Evolutionary conservation across 1,284 basidiomycete species (phyloP).

Genomic region (Cutaneotrichosporon curvatum): DNA sequence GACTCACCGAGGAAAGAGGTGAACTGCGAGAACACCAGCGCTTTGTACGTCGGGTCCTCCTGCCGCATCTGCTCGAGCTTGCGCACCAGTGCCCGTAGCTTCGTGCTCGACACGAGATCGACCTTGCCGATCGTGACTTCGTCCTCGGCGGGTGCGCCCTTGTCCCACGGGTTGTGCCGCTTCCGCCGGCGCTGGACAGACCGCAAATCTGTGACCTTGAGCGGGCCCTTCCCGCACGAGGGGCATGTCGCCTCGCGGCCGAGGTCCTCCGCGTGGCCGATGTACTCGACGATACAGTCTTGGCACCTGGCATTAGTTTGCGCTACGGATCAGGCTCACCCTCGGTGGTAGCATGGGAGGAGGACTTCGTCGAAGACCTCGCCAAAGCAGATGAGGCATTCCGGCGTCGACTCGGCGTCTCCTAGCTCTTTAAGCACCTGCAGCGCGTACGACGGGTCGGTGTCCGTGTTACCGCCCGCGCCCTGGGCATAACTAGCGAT

Average conservation of each 20-base stretch:
- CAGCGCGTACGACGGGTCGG: constrained; percentile 53
- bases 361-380: constrained; percentile 54
- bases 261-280: constrained; percentile 42
- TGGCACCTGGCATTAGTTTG: constrained; percentile 36
- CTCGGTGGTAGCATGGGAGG: constrained; percentile 72
- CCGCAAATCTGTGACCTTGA: constrained; percentile 29
- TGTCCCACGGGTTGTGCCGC: constrained; percentile 30
- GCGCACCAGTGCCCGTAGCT: constrained; percentile 38
- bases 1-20: constrained; percentile 56
- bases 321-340: constrained; percentile 49
- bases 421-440: constrained; percentile 58
- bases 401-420: constrained; percentile 46
- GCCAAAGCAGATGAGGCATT: constrained; percentile 68
- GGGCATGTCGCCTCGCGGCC: constrained; percentile 42
- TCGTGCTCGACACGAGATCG: constrained; percentile 80
- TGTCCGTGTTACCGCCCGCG: constrained; percentile 36
- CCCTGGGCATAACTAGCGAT: constrained; percentile 53
- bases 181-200: constrained; percentile 41
- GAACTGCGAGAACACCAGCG: constrained; percentile 77
- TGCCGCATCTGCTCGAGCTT: constrained; percentile 34
- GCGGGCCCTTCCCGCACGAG: constrained; percentile 39
- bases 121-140: constrained; percentile 60
- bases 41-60: constrained; percentile 67
- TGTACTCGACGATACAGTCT: constrained; percentile 44
- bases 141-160: constrained; percentile 16